Conservation (phyloP, 2,329 filamentous ascomycete species). For the Exophiala sp. region DNA sequence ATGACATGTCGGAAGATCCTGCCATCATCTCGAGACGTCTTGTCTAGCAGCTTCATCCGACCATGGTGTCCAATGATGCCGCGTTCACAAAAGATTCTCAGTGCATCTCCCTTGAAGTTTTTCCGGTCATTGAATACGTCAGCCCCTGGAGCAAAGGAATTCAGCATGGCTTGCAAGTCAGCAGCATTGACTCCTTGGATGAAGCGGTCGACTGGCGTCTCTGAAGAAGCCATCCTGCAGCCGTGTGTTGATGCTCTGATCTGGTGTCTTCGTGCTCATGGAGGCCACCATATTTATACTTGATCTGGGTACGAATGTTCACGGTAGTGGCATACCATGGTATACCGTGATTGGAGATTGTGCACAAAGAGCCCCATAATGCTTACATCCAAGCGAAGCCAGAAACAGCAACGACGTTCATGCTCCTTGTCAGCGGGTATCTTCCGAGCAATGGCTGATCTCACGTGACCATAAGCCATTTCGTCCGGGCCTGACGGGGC, state of each 20-base stretch:
- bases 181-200: slow-evolving; percentile 14
- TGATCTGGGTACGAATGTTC: not conserved
- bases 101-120: slow-evolving; percentile 14
- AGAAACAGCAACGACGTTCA: too few species aligned
- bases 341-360: too few species aligned
- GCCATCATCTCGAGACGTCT: slow-evolving; percentile 4
- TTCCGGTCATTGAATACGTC: slow-evolving; percentile 19
- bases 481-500: too few species aligned
- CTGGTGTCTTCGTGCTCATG: not conserved
- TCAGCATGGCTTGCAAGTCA: slow-evolving; percentile 13
- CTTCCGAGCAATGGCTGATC: too few species aligned
- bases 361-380: too few species aligned
- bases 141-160: slow-evolving; percentile 12
- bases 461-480: too few species aligned
- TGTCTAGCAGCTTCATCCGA: slow-evolving; percentile 8
- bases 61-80: slow-evolving; percentile 13
- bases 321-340: too few species aligned
- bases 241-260: not conserved
- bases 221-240: slow-evolving; percentile 8
- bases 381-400: too few species aligned
- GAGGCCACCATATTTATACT: not conserved
- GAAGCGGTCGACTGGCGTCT: slow-evolving; percentile 9
- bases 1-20: slow-evolving; percentile 9
- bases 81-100: slow-evolving; percentile 9
- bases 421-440: too few species aligned